Evolutionary conservation across 2,329 filamentous ascomycete species (phyloP).

Genomic region (Diatrype stigma): DNA sequence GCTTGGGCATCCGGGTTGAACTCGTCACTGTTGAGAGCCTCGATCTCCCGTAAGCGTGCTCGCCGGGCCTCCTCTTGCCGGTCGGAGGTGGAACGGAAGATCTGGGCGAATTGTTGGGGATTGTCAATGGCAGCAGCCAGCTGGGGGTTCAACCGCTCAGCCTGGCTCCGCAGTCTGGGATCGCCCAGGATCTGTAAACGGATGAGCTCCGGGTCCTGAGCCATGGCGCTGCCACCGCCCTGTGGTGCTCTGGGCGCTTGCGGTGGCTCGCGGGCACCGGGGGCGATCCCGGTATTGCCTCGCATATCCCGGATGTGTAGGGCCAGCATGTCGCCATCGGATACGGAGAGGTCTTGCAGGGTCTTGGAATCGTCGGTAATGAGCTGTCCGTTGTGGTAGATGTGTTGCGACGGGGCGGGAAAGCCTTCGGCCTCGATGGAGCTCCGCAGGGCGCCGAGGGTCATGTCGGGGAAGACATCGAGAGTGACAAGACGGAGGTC

Average conservation of each 20-base stretch:
- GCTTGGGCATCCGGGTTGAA: constrained; percentile 90
- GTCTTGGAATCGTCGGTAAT: constrained; percentile 76
- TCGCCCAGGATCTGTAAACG: constrained; percentile 80
- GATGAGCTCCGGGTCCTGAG: constrained; percentile 72
- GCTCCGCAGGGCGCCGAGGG: constrained; percentile 78
- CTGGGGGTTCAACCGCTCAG: constrained; percentile 69
- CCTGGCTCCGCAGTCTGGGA: constrained; percentile 65
- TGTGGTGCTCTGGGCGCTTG: constrained; percentile 26
- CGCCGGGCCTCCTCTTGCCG: constrained; percentile 68
- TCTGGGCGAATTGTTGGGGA: constrained; percentile 68
- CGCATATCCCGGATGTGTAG: constrained; percentile 68
- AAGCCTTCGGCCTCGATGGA: constrained; percentile 82
- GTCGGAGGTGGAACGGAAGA: constrained; percentile 64
- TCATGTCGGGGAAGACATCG: constrained; percentile 67
- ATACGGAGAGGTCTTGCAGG: constrained; percentile 74
- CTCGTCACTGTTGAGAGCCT: constrained; percentile 83
- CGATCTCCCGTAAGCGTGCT: constrained; percentile 78
- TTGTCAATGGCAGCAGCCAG: constrained; percentile 74
- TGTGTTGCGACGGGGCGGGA: constrained; percentile 68
- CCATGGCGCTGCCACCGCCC: constrained; percentile 21
- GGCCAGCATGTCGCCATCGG: constrained; percentile 87
- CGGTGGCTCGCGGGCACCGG: constrained; percentile 32
- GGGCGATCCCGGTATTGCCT: constrained; percentile 37
- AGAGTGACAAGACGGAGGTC: constrained; percentile 61
- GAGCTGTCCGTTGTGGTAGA: constrained; percentile 85